Evolutionary conservation across 371 early-diverging fungal species (phyloP).

Genomic region (Nematocida sp.): DNA sequence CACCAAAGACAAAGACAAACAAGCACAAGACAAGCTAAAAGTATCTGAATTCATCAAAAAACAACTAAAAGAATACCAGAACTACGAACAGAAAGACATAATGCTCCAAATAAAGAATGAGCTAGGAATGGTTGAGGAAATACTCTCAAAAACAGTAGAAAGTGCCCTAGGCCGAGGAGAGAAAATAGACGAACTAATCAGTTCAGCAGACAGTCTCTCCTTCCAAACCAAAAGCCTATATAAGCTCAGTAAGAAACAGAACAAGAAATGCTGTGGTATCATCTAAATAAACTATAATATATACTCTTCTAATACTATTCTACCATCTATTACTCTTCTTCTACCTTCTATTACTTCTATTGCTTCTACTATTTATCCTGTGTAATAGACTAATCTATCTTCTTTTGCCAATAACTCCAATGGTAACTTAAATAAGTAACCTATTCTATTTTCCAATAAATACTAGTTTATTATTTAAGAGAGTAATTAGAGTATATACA

Average conservation of each 20-base stretch:
- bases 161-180: conserved; percentile 86
- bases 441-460: too few relatives aligned
- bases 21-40: too few relatives aligned
- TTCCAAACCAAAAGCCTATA: conserved; percentile 87
- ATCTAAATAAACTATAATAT: conserved; percentile 13
- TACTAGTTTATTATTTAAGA: too few relatives aligned
- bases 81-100: conserved; percentile 68
- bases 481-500: too few relatives aligned
- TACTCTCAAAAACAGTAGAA: conserved; percentile 88
- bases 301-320: not conserved
- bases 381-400: too few relatives aligned
- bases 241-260: conserved; percentile 91
- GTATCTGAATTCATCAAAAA: conserved; percentile 2
- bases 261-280: conserved; percentile 72
- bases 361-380: too few relatives aligned
- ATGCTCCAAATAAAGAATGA: conserved; percentile 88
- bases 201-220: conserved; percentile 76
- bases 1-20: not conserved
- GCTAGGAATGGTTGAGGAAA: conserved; percentile 87
- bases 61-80: conserved; percentile 60
- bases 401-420: too few relatives aligned
- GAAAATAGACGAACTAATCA: conserved; percentile 84
- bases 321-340: too few relatives aligned
- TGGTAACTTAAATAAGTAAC: too few relatives aligned
- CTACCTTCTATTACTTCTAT: too few relatives aligned